Evolutionary conservation across 148 eudicot genomes (phyloP).

Genomic region (Arctostaphylos glauca): DNA sequence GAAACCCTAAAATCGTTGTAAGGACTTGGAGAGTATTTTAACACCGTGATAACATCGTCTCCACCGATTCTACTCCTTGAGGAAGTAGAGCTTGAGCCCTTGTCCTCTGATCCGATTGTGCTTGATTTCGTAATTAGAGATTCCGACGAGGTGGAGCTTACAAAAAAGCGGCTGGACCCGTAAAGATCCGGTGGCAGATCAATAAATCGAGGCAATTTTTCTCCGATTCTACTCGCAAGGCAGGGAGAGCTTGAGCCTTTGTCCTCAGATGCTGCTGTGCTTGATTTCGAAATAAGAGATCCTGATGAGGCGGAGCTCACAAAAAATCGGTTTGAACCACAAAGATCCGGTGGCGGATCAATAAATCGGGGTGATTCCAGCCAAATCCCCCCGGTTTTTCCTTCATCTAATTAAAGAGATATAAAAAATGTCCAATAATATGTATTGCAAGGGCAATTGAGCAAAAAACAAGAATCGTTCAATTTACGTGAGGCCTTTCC

Average conservation of each 20-base stretch:
- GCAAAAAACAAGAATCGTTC: too few species aligned
- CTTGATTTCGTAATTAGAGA: conserved; percentile 40
- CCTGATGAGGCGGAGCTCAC: conserved; percentile 38
- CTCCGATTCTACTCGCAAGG: neutral
- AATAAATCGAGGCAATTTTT: conserved; percentile 24
- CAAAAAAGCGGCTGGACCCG: conserved; percentile 45
- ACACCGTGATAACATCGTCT: conserved; percentile 53
- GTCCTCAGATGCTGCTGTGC: conserved; percentile 18
- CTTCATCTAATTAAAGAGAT: neutral
- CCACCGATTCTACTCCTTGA: neutral
- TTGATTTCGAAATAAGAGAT: conserved; percentile 38
- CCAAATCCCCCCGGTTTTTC: neutral
- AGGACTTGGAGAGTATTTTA: conserved; percentile 55
- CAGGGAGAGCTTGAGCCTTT: conserved; percentile 13
- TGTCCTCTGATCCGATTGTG: conserved; percentile 16
- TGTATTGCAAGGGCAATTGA: too few species aligned
- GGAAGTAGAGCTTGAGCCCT: conserved; percentile 13
- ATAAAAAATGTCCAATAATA: neutral
- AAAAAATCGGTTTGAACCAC: conserved; percentile 46
- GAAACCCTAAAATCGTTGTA: conserved; percentile 61
- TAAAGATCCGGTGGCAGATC: conserved; percentile 42
- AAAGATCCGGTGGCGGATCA: conserved; percentile 40
- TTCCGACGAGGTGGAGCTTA: conserved; percentile 36
- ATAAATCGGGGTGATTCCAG: conserved; percentile 32
- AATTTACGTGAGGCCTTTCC: too few species aligned